Conservation (phyloP, 176 grass and related monocot species). For the Eleusine coracana region DNA sequence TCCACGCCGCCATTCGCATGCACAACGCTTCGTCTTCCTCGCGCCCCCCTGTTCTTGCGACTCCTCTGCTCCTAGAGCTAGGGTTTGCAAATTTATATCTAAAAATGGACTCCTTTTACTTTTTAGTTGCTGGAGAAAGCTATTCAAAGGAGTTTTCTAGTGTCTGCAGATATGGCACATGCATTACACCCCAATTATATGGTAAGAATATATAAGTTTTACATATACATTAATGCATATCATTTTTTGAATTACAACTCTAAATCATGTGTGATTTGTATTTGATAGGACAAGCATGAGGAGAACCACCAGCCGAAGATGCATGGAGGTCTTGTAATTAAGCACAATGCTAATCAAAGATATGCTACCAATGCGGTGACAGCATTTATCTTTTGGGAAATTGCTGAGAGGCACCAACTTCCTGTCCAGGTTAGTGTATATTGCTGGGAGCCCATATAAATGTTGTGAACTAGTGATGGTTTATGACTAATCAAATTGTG, state of each 20-base stretch:
- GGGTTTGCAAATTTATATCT: constrained; percentile 21
- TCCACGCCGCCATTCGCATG: no score
- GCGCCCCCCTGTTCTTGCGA: no score
- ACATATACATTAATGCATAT: not conserved
- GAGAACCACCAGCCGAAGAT: constrained; percentile 97
- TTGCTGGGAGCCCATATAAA: not conserved
- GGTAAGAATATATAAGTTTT: constrained; percentile 48
- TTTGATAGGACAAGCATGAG: constrained; percentile 93
- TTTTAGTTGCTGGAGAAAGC: constrained; percentile 79
- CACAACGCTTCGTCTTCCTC: no score
- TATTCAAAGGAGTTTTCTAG: constrained; percentile 91
- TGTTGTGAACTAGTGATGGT: not conserved
- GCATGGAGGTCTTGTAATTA: constrained; percentile 96
- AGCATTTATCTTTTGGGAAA: constrained; percentile 82
- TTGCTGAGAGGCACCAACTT: constrained; percentile 77
- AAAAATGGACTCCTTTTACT: constrained; percentile 35
- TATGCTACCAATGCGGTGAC: constrained; percentile 97
- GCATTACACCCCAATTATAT: constrained; percentile 94
- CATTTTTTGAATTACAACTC: constrained; percentile 1
- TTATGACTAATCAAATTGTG: not conserved
- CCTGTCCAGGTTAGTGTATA: constrained; percentile 74
- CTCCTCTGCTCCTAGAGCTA: no score
- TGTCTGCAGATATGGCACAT: constrained; percentile 98
- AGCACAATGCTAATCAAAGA: constrained; percentile 94
- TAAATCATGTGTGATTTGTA: not conserved